Evolutionary conservation across 305 asterid species (phyloP), one percentile per base, ranked within the genome.

Genomic region (Fraxinus sp.): DNA sequence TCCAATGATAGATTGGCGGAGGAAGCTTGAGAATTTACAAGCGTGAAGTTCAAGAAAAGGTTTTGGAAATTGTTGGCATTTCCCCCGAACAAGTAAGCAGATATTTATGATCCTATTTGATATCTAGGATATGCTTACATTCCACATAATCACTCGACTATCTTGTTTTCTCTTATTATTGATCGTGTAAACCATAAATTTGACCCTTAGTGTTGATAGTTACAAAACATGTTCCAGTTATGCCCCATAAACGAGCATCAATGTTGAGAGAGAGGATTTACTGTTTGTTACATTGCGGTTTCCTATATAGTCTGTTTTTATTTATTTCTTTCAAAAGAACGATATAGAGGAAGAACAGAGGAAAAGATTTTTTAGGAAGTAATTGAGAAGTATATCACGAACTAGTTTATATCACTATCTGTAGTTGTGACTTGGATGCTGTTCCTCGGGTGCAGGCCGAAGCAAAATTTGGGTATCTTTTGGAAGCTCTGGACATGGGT

Each of bases 401-500:
- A 22, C 72, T 59, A 20, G 28, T 8, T 59, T 59, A 1, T 59
- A 46, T 22, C 72, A 7, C 72, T 3, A 22, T 62, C 33, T 70
- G 41, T 70, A 28, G 75, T 68, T 26, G 72, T 66, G 41, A 70
- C 9, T 4, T 70, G 75, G 33, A 70, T 70, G 18, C 75, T 70
- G 75, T 70, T 84, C 78, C 26, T 74, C 0, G 32, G 52, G 10
- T 80, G 87, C 91, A 96, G 98, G 98, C 98, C 81, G 98, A 95
- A 80, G 93, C 93, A 1, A 94, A 96, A 89, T 96, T 96, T 86
- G 98, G 98, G 49, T 94, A 96, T 87, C 95, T 96, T 59, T 86
- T 96, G 91, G 99, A 94, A 89, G 99, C 99, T 87, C 86, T 96
- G 83, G 98, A 94, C 90, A 89, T 93, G 98, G 98, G 99, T 82